Evolutionary conservation across 1,284 basidiomycete genomes (phyloP).

Genomic region (Puccinia polysora): DNA sequence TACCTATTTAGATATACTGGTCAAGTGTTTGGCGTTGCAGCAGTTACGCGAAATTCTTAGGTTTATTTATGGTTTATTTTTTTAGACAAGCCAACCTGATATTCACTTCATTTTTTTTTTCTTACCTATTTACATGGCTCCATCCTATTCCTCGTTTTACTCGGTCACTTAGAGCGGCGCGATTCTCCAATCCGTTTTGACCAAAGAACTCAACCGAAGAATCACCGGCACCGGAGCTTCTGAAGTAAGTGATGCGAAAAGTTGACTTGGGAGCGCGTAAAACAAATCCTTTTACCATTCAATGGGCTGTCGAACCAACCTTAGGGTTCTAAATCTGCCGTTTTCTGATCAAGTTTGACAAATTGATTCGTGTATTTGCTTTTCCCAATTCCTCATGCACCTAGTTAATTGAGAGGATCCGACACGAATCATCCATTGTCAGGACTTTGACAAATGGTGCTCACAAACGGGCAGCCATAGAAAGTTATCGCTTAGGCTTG

Average conservation of each 20-base stretch:
- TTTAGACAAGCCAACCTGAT: background rate
- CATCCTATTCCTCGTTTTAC: background rate
- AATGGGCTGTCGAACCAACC: background rate
- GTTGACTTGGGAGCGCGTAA: background rate
- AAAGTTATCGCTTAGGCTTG: slow-evolving; percentile 6
- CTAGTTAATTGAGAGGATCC: slow-evolving; percentile 13
- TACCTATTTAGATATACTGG: slow-evolving; percentile 53
- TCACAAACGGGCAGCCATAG: slow-evolving; percentile 5
- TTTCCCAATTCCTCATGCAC: background rate
- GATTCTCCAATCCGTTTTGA: slow-evolving; percentile 26
- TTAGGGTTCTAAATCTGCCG: background rate
- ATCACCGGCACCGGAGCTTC: slow-evolving; percentile 19
- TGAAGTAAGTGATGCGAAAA: slow-evolving; percentile 6
- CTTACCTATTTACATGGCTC: too few species aligned
- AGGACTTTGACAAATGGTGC: slow-evolving; percentile 4
- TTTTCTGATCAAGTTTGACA: background rate
- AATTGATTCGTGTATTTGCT: background rate
- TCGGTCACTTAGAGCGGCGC: slow-evolving; percentile 12
- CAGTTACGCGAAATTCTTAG: background rate
- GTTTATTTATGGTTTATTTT: background rate
- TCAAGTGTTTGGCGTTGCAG: slow-evolving; percentile 52
- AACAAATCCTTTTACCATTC: background rate
- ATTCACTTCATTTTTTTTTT: background rate
- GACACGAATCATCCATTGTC: slow-evolving; percentile 20
- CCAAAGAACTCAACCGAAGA: slow-evolving; percentile 18